Conservation (phyloP, 805 yeast species). For the Pichia phayaonensis region DNA sequence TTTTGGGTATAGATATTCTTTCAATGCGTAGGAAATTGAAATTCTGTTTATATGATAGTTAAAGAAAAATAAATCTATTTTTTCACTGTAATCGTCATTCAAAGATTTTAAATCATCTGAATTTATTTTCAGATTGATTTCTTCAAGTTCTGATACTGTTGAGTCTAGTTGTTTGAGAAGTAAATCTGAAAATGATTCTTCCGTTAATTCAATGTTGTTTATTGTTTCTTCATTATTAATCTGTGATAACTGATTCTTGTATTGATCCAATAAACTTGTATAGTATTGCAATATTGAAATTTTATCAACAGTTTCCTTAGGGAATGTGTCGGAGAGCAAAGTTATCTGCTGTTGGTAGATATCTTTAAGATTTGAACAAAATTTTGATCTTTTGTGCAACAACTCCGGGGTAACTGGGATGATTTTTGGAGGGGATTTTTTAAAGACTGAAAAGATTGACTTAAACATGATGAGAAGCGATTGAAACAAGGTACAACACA, state of each 20-base stretch:
- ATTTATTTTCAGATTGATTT: constrained; percentile 7
- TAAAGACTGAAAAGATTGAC: constrained; percentile 4
- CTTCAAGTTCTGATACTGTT: constrained; percentile 10
- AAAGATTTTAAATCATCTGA: constrained; percentile 16
- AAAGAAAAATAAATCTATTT: constrained; percentile 19
- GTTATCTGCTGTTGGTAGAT: constrained; percentile 11
- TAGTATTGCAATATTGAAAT: constrained; percentile 8
- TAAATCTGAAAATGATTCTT: constrained; percentile 3
- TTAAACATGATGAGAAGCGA: constrained; percentile 7
- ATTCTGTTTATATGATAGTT: constrained; percentile 21
- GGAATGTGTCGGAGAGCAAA: not conserved
- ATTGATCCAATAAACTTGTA: not conserved
- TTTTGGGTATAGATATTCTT: constrained; percentile 16
- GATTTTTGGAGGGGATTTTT: not conserved
- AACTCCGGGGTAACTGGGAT: constrained; percentile 10
- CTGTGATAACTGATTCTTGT: not conserved
- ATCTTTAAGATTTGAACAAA: constrained; percentile 4
- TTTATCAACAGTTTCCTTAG: not conserved
- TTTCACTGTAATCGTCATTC: constrained; percentile 13
- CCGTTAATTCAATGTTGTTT: not conserved
- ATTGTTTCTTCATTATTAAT: not conserved
- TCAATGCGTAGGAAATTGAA: constrained; percentile 19
- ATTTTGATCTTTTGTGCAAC: constrained; percentile 5
- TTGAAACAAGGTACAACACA: no score
- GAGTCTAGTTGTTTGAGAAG: constrained; percentile 8